A percentile compares a stretch with the other conserved stretches of the same genome.
Conservation (phyloP, 148 eudicot species). For the Nyssa sinensis region DNA sequence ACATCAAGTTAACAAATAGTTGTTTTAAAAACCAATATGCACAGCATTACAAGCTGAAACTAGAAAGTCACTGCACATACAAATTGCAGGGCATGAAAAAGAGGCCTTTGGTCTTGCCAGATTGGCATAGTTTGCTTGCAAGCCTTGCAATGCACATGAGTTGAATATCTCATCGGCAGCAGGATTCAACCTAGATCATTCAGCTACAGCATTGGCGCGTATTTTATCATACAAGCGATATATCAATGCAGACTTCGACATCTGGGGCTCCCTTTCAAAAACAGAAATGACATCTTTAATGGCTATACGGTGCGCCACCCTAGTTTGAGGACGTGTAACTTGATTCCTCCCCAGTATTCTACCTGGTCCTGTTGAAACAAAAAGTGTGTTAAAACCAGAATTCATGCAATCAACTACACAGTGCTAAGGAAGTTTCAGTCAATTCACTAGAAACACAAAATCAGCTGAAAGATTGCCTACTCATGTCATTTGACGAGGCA, state of each 20-base stretch:
- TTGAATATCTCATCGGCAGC: too few species aligned
- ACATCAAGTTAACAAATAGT: too few species aligned
- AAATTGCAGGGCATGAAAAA: not conserved
- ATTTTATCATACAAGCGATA: conserved; percentile 61
- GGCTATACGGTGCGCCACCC: conserved; percentile 46
- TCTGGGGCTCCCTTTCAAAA: conserved; percentile 90
- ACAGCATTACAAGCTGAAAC: too few species aligned
- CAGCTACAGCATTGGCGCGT: conserved; percentile 17
- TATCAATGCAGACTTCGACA: conserved; percentile 60
- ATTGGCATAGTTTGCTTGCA: not conserved
- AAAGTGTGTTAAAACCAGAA: not conserved
- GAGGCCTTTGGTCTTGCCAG: not conserved
- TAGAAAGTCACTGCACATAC: not conserved
- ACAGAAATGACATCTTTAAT: conserved; percentile 78
- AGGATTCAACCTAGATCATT: not conserved
- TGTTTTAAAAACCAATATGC: too few species aligned
- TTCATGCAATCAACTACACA: not conserved
- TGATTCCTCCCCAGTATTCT: conserved; percentile 51
- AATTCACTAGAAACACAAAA: not conserved
- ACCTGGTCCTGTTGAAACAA: conserved; percentile 32
- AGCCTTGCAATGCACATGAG: not conserved
- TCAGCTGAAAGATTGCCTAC: not conserved
- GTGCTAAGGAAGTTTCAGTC: not conserved
- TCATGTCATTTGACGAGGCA: not conserved
- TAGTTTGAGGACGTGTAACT: conserved; percentile 26